Evolutionary conservation across 768 basidiomycete genomes (phyloP).

Genomic region (Suillus lakei): DNA sequence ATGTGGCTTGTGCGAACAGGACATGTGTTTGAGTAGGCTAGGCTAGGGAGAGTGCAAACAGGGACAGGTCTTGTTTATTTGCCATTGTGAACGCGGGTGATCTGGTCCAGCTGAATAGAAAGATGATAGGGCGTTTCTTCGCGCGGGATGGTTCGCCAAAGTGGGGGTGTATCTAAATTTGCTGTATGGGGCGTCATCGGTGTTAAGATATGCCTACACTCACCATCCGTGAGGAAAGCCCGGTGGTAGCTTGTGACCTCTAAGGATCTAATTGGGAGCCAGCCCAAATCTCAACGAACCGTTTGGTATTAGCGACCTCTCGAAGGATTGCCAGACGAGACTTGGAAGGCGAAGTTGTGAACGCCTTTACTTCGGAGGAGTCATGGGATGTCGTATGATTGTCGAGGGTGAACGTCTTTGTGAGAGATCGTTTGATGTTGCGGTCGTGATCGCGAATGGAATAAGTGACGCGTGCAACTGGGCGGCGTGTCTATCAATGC

Average conservation of each 20-base stretch:
- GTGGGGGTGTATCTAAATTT: slow-evolving; percentile 62
- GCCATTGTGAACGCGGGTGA: background rate
- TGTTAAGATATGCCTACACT: slow-evolving; percentile 35
- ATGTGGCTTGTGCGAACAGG: slow-evolving; percentile 61
- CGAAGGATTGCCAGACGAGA: slow-evolving; percentile 51
- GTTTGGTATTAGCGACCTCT: slow-evolving; percentile 43
- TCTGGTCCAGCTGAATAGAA: slow-evolving; percentile 53
- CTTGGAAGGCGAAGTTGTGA: slow-evolving; percentile 47
- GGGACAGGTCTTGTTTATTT: slow-evolving; percentile 5
- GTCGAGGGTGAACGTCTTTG: slow-evolving; percentile 42
- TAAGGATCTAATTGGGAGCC: slow-evolving; percentile 48
- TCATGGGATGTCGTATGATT: slow-evolving; percentile 16
- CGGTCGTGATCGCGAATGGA: slow-evolving; percentile 54
- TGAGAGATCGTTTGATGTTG: slow-evolving; percentile 51
- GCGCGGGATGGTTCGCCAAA: slow-evolving; percentile 66
- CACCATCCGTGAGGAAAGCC: slow-evolving; percentile 68
- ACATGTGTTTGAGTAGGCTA: slow-evolving; percentile 24
- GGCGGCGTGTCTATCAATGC: no score
- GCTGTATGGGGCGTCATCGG: slow-evolving; percentile 30
- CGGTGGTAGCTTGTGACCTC: slow-evolving; percentile 65
- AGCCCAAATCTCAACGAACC: slow-evolving; percentile 66
- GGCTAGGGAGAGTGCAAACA: slow-evolving; percentile 17
- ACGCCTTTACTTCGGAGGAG: slow-evolving; percentile 42
- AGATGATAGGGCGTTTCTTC: slow-evolving; percentile 56
- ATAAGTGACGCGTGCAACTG: slow-evolving; percentile 48